phyloP scores from a whole-genome alignment of 345 rosid species.

The Iberis pinnata region DNA sequence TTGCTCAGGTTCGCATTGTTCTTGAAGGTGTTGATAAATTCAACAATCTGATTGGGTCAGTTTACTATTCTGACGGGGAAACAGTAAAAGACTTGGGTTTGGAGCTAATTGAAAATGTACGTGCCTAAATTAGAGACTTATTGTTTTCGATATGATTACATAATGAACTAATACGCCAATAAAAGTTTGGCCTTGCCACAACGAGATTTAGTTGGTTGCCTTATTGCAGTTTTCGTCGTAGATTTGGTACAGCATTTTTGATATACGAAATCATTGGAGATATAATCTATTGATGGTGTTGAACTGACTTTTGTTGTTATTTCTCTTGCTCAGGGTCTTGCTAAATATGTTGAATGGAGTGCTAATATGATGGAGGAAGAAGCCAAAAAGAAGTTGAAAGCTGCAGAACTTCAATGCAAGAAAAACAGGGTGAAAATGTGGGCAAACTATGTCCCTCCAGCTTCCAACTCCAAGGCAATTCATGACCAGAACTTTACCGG shows the following conservation, averaged over 20 bases:
- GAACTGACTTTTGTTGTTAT: conserved; percentile 2
- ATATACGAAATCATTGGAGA: background rate
- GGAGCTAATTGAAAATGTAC: conserved; percentile 93
- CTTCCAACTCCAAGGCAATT: conserved; percentile 78
- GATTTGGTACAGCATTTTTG: too few species aligned
- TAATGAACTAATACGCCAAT: too few species aligned
- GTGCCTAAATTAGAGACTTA: conserved; percentile 9
- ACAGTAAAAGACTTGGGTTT: conserved; percentile 75
- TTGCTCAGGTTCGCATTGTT: conserved; percentile 78
- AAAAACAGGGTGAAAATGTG: conserved; percentile 63
- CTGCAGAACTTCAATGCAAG: conserved; percentile 89
- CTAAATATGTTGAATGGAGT: conserved; percentile 97
- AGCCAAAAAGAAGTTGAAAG: conserved; percentile 63
- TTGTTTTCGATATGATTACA: too few species aligned
- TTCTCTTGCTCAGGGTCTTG: conserved; percentile 58
- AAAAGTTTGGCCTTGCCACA: too few species aligned
- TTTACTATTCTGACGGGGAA: conserved; percentile 85
- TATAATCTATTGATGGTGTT: conserved; percentile 11
- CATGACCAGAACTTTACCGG: conserved; percentile 86
- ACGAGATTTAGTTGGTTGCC: too few species aligned
- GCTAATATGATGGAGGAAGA: conserved; percentile 97
- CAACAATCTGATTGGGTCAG: conserved; percentile 89
- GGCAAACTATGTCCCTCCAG: conserved; percentile 82
- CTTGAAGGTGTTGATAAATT: conserved; percentile 94
- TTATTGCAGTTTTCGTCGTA: too few species aligned